Base-by-base conservation (phyloP, 352 stramenopile species). In the Globisporangium middletonii region DNA sequence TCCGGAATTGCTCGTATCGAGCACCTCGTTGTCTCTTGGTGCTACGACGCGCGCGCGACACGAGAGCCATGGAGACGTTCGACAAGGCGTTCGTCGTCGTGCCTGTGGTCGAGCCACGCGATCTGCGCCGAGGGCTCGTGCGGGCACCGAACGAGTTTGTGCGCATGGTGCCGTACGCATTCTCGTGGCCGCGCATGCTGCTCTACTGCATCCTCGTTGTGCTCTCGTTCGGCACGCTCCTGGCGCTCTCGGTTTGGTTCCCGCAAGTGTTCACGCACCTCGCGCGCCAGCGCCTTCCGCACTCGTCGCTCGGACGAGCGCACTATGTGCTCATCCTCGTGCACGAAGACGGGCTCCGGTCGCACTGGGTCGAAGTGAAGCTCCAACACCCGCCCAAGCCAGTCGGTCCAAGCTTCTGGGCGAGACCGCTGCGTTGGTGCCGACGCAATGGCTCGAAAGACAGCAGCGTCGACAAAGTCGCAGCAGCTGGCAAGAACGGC, bases 211-310 rank as follows among this genome's bases (percentile, higher is more conserved):
- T 74, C 8, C 55, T 87, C 8, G 23, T 64, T 0, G 2, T 79
- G 0, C 19, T 8, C 28, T 69, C 71, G 11, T 57, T 68, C 55
- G 57, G 62, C 4, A 42, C 68, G 2, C 49, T 85, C 41, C 9
- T 63, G 28, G 63, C 85, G 44, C 41, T 75, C 1, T 71, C 64
- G 9, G 66, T 81, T 15, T 85, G 77, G 77, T 88, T 73, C 64
- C 77, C 77, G n/a, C 75, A 79, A 56, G 7, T 88, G 1, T 88
- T 83, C 67, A 88, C 77, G n/a, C 56, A 53, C 16, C 41, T 88
- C 2, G 74, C 71, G 33, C 71, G 74, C 37, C 38, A 37, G 2
- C 53, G 12, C 2, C 42, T 81, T 12, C 59, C 68, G 18, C 51
- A 55, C 23, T 62, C 55, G 27, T 57, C 50, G 2, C 46, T 71